Base-by-base conservation (phyloP, 345 rosid species). In the Bruguiera gymnorhiza region DNA sequence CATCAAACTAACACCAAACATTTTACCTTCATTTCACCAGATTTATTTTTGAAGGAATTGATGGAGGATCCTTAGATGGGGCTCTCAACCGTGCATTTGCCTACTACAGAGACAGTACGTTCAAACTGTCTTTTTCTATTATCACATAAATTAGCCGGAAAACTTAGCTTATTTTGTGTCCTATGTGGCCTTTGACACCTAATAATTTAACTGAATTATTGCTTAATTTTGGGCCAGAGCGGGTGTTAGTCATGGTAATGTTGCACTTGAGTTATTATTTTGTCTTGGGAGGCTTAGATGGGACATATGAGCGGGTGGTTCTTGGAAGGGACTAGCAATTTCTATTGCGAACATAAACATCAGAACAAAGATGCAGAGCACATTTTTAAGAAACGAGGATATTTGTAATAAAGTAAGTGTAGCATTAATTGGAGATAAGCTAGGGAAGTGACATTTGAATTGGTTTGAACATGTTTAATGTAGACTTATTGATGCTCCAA, bases 31-130 rank as follows among this genome's bases (percentile, higher is more conserved):
- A 7, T 29, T 39, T 70, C 61, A 18, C 62, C 74, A 85, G 88
- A 83, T 86, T 82, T 70, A 82, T 75, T 29, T 83, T 86, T 43
- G 84, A 86, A 70, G 89, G 89, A 72, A 86, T 83, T 74, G 89
- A 83, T 72, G 86, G 80, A 79, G 84, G 83, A 68, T 86, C 89
- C 65, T 70, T 83, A 24, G 66, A 78, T 66, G 55, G 73, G 62
- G 83, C 89, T 65, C 80, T 86, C 23, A 81, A 80, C 54, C 84
- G 87, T 31, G 87, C 89, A 73, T 82, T 86, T 80, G 39, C 80
- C 58, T 72, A 66, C 67, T 83, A 76, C 58, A 75, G 70, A 75
- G 73, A 66, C 26, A 82, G 89, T 86, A 80, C 79, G 89, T 73
- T 48, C 29, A 52, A 27, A 60, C 18, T 9, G 55, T 20, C 30